phyloP scores from a whole-genome alignment of 768 basidiomycete genomes.

The Pulveroboletus frians region DNA sequence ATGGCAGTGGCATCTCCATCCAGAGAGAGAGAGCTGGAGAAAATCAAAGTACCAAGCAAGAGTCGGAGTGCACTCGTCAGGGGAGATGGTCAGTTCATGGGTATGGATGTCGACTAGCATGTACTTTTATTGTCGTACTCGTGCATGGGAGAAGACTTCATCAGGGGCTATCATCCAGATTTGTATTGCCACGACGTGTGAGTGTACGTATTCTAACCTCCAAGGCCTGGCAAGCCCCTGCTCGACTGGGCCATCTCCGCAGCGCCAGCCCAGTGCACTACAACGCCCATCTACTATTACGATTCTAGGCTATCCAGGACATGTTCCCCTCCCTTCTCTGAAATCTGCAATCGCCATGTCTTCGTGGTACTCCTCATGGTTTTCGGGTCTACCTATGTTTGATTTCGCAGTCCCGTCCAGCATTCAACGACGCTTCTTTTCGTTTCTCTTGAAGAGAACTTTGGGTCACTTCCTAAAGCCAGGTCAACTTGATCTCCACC shows the following conservation, averaged over 20 bases:
- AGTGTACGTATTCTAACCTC: neutral
- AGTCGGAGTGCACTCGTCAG: slow-evolving; percentile 68
- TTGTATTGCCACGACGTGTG: slow-evolving; percentile 6
- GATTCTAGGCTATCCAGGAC: slow-evolving; percentile 1
- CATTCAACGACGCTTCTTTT: slow-evolving; percentile 85
- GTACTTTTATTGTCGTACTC: neutral
- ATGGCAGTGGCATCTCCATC: slow-evolving; percentile 40
- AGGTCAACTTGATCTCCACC: slow-evolving; percentile 79
- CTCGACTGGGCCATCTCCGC: slow-evolving; percentile 1
- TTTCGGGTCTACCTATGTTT: slow-evolving; percentile 52
- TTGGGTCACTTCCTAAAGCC: slow-evolving; percentile 85
- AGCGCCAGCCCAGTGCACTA: neutral
- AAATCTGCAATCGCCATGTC: slow-evolving; percentile 32
- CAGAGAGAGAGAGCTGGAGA: slow-evolving; percentile 58
- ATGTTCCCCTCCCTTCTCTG: slow-evolving; percentile 15
- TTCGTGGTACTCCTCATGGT: slow-evolving; percentile 57
- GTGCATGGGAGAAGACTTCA: neutral
- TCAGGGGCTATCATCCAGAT: slow-evolving; percentile 22
- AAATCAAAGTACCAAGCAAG: slow-evolving; percentile 68
- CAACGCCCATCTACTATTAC: neutral
- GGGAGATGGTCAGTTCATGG: slow-evolving; percentile 85
- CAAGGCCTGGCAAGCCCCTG: slow-evolving; percentile 2
- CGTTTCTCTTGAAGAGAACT: slow-evolving; percentile 77
- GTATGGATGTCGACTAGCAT: slow-evolving; percentile 76
- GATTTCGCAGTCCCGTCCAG: slow-evolving; percentile 61